Evolutionary conservation across 352 stramenopile genomes (phyloP).

Genomic region (Pythium graminicola): DNA sequence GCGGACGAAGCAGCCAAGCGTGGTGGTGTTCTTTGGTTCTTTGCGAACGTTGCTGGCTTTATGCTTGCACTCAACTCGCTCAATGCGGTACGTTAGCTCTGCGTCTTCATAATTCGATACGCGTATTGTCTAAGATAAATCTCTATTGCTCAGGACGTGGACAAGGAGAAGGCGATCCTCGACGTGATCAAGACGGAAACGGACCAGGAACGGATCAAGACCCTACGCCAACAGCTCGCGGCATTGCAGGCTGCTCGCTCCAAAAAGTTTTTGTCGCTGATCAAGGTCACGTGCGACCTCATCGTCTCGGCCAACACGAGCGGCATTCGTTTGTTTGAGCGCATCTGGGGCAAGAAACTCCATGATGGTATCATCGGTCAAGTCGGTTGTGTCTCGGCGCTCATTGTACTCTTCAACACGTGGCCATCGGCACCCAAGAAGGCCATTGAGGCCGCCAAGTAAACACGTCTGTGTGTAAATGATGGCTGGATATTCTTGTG

Average conservation of each 20-base stretch:
- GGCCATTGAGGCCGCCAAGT: constrained; percentile 4
- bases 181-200: constrained; percentile 69
- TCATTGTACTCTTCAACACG: constrained; percentile 80
- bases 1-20: constrained; percentile 53
- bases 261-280: constrained; percentile 76
- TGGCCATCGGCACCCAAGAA: constrained; percentile 49
- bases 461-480: no score
- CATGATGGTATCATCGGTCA: constrained; percentile 80
- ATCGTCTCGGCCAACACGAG: constrained; percentile 83
- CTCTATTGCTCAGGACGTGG: constrained; percentile 37
- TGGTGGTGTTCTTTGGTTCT: constrained; percentile 80
- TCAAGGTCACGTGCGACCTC: constrained; percentile 80
- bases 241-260: constrained; percentile 47
- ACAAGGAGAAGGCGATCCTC: constrained; percentile 73
- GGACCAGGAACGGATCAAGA: constrained; percentile 42
- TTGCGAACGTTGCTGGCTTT: constrained; percentile 75
- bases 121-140: neutral
- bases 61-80: constrained; percentile 62
- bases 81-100: constrained; percentile 31
- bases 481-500: no score
- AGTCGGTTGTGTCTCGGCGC: constrained; percentile 71
- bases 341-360: constrained; percentile 70
- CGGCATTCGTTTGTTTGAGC: constrained; percentile 67
- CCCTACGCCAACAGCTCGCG: constrained; percentile 55
- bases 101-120: neutral